Conservation (phyloP, 163 green algal genomes). For the Trebouxia gelatinosa region DNA sequence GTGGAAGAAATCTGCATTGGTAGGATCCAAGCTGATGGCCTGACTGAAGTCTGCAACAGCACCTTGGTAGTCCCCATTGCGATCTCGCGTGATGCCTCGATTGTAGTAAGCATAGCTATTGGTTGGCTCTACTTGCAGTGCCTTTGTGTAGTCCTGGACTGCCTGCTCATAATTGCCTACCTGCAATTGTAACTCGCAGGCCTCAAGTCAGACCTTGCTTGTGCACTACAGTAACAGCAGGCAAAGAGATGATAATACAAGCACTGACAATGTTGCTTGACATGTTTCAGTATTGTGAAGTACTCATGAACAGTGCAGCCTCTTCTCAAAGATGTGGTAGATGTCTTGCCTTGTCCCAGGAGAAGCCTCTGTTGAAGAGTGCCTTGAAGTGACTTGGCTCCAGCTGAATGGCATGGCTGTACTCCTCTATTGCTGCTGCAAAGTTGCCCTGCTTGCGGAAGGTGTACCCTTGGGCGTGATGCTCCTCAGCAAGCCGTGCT, state of each 20-base stretch:
- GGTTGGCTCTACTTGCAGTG: slow-evolving; percentile 59
- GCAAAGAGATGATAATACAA: no score
- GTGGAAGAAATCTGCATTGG: slow-evolving; percentile 84
- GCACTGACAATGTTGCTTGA: no score
- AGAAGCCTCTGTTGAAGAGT: slow-evolving; percentile 84
- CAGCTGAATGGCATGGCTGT: slow-evolving; percentile 60
- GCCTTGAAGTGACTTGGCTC: slow-evolving; percentile 74
- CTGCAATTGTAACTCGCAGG: no score
- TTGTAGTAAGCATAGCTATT: slow-evolving; percentile 84
- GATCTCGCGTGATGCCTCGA: slow-evolving; percentile 75
- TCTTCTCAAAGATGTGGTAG: no score
- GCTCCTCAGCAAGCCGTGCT: slow-evolving; percentile 48
- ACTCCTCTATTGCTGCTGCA: slow-evolving; percentile 65
- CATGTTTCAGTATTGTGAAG: no score
- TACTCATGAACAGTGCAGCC: no score
- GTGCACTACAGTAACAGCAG: no score
- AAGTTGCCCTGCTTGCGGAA: slow-evolving; percentile 69
- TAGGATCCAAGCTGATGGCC: slow-evolving; percentile 68
- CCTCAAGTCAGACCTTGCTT: no score
- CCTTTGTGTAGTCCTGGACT: slow-evolving; percentile 66
- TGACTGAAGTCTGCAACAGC: slow-evolving; percentile 72
- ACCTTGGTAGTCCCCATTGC: slow-evolving; percentile 58
- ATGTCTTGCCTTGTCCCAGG: slow-evolving; percentile 68
- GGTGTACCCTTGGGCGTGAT: slow-evolving; percentile 64
- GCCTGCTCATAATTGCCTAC: slow-evolving; percentile 56